phyloP scores from a whole-genome alignment of 495 filamentous ascomycete genomes.

The Trichoderma asperelloides region DNA sequence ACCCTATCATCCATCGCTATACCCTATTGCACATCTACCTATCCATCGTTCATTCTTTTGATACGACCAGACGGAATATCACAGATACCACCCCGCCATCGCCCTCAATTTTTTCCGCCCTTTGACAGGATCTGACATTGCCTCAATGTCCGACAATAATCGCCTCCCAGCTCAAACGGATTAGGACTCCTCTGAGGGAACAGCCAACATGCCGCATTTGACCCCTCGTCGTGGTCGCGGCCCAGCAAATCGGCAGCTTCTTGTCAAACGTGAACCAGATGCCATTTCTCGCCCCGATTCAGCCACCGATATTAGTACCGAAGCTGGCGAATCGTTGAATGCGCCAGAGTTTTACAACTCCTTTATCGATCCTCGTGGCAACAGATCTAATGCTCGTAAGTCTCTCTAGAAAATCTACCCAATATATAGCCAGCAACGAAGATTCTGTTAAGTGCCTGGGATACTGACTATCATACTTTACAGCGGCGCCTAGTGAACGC shows the following conservation, averaged over 20 bases:
- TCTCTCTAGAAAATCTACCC: background rate
- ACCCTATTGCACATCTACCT: too few relatives aligned
- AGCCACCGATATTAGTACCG: background rate
- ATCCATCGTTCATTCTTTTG: too few relatives aligned
- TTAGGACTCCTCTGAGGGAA: background rate
- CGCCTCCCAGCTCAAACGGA: background rate
- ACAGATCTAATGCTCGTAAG: slow-evolving; percentile 7
- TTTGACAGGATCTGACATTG: background rate
- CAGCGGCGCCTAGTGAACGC: slow-evolving; percentile 9
- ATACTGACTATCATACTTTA: background rate
- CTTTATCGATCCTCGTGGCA: background rate
- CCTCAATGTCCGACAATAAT: background rate
- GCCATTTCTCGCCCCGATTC: background rate
- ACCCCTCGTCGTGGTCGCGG: background rate
- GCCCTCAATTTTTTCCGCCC: background rate
- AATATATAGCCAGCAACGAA: too few relatives aligned
- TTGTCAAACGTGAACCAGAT: background rate
- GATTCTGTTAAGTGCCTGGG: background rate
- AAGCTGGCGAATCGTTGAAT: background rate
- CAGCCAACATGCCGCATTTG: background rate
- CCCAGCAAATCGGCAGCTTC: background rate
- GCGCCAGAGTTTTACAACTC: background rate
- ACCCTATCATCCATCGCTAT: background rate
- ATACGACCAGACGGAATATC: too few relatives aligned
- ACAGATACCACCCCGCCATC: too few relatives aligned